Evolutionary conservation across 441 rosid genomes (phyloP).

Genomic region (Daphne laureola): DNA sequence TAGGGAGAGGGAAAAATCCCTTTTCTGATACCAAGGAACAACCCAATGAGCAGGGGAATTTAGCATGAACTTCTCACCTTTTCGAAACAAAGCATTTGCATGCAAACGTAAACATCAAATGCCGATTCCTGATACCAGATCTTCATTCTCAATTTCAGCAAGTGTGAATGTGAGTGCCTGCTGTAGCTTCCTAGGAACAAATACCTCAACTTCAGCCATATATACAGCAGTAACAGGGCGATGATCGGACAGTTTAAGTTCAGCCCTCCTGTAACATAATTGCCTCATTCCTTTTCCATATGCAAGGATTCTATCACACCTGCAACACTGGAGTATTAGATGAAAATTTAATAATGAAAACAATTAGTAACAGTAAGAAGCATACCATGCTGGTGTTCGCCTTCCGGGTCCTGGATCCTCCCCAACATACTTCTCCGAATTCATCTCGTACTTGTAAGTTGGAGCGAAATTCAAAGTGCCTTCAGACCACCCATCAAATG

Average conservation of each 20-base stretch:
- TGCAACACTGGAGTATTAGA: slow-evolving; percentile 12
- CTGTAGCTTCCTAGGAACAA: slow-evolving; percentile 60
- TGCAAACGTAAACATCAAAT: slow-evolving; percentile 16
- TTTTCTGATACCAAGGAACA: too few relatives aligned
- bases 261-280: slow-evolving; percentile 55
- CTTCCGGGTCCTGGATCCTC: slow-evolving; percentile 61
- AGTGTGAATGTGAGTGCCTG: slow-evolving; percentile 68
- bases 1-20: too few relatives aligned
- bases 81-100: slow-evolving; percentile 20
- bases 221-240: slow-evolving; percentile 80
- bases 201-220: slow-evolving; percentile 75
- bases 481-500: slow-evolving; percentile 82
- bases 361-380: background rate
- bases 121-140: slow-evolving; percentile 22
- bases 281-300: slow-evolving; percentile 73
- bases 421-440: slow-evolving; percentile 59
- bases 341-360: slow-evolving; percentile 6
- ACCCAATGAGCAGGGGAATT: background rate
- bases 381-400: slow-evolving; percentile 82
- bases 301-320: slow-evolving; percentile 83
- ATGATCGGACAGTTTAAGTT: slow-evolving; percentile 69
- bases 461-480: slow-evolving; percentile 60
- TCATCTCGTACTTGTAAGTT: slow-evolving; percentile 66
- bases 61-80: slow-evolving; percentile 18
- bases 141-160: slow-evolving; percentile 61